Evolutionary conservation across 805 yeast genomes (phyloP).

Genomic region (Torulaspora delbrueckii): DNA sequence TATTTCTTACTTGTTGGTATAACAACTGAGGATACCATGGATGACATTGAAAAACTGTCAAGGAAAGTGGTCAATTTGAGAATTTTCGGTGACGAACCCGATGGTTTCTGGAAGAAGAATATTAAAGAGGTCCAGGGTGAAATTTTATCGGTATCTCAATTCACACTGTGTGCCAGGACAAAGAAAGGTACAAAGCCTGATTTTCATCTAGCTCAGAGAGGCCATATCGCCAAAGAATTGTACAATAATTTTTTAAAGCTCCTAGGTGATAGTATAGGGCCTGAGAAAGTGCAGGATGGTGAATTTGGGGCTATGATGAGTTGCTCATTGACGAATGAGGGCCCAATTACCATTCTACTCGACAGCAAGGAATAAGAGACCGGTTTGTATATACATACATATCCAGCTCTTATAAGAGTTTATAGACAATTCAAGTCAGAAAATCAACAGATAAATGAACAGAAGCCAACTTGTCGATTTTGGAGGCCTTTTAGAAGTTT

Average conservation of each 20-base stretch:
- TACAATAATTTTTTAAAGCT: constrained; percentile 47
- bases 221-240: constrained; percentile 44
- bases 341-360: constrained; percentile 83
- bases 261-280: constrained; percentile 51
- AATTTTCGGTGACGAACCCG: constrained; percentile 69
- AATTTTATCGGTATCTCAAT: constrained; percentile 85
- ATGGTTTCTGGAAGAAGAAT: constrained; percentile 71
- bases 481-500: no score
- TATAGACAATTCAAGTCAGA: neutral
- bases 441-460: no score
- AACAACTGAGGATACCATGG: constrained; percentile 66
- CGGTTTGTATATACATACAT: no score
- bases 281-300: constrained; percentile 74
- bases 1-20: constrained; percentile 81
- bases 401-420: neutral
- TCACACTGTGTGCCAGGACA: constrained; percentile 79
- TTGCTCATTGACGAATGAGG: constrained; percentile 81
- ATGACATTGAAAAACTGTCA: constrained; percentile 66
- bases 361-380: constrained; percentile 52
- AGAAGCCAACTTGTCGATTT: no score
- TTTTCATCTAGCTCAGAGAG: constrained; percentile 87
- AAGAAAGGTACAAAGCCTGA: constrained; percentile 94
- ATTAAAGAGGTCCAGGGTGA: constrained; percentile 63
- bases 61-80: constrained; percentile 61
- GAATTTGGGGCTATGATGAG: constrained; percentile 98